Base-by-base conservation (phyloP, 345 rosid species). In the Reutealis trisperma region DNA sequence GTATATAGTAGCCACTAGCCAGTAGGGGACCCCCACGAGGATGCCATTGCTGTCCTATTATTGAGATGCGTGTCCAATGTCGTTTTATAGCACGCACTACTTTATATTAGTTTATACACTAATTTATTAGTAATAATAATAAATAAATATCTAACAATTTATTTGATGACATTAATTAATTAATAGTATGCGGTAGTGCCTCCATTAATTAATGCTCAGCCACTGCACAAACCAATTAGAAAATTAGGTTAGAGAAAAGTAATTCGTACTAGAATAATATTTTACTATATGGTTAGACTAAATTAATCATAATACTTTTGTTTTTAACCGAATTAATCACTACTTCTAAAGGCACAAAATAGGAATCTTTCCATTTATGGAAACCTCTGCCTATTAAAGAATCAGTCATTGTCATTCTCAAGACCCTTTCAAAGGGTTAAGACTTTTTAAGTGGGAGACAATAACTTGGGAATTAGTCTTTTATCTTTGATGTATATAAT, bases 301-400 rank as follows among this genome's bases (percentile, higher is more conserved):
- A 27, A 27, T 27, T 27, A 27, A 27, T 27, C 30, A 27, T 27
- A 27, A 27, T 1, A 1, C 30, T 27, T 37, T 37, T 34, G 37
- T 37, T 37, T 37, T 45, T n/a, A 67, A 47, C 71, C 0, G 41
- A 37, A 69, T 27, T 15, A 49, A 69, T 51, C 9, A 69, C 37
- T 4, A 49, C 11, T 69, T 8, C 49, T 57, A 24, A 49, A 6
- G 12, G 16, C 13, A 16, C 18, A 62, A 47, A 63, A 24, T 22
- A 44, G 47, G 82, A 84, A 75, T 75, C 80, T 81, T 37, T 37
- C 41, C 41, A 37, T 37, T 37, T 37, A 37, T 37, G 41, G 41
- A 37, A 37, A 37, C 41, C 41, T 37, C 5, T 37, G 6, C 41
- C 41, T 37, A 37, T 2, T 37, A 37, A 37, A 37, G 41, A 0